phyloP scores from a whole-genome alignment of 106 monocot genomes.

The Dendrobium huoshanense region DNA sequence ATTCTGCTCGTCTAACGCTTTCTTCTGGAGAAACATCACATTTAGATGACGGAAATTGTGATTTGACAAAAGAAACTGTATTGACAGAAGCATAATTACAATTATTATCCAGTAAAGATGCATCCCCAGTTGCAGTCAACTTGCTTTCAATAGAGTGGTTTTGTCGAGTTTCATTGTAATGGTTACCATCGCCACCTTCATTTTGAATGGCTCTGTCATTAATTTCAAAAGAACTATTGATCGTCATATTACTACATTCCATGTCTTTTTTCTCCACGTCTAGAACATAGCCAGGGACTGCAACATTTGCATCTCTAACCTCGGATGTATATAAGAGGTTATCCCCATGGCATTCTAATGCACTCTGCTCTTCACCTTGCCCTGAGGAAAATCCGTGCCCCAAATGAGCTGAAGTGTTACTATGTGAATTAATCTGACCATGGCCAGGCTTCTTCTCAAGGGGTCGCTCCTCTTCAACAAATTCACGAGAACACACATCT shows the following conservation, averaged over 20 bases:
- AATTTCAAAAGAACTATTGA: constrained; percentile 11
- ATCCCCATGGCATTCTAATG: constrained; percentile 31
- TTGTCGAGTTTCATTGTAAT: neutral
- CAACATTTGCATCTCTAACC: constrained; percentile 19
- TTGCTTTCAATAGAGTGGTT: neutral
- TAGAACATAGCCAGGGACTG: neutral
- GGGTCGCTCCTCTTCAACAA: neutral
- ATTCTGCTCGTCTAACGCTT: too few relatives aligned
- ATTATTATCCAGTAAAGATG: neutral
- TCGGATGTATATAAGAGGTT: constrained; percentile 19
- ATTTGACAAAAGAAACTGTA: neutral
- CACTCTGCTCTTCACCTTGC: constrained; percentile 13
- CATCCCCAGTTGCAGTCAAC: neutral
- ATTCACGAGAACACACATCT: constrained; percentile 14
- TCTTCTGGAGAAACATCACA: neutral
- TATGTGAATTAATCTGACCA: neutral
- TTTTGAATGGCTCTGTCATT: neutral
- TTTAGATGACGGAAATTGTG: neutral
- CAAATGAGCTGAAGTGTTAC: neutral
- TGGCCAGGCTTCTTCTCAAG: neutral
- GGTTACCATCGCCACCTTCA: neutral
- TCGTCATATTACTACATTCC: constrained; percentile 6
- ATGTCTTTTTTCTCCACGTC: constrained; percentile 5
- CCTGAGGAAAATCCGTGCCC: neutral
- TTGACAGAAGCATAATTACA: neutral